A percentile compares a stretch with the other conserved stretches of the same genome.
These are phyloP conservation scores for Bipolaris victoriae DNA, from an alignment of 2,329 filamentous ascomycete species.

Conservation along the genomic window DNA sequence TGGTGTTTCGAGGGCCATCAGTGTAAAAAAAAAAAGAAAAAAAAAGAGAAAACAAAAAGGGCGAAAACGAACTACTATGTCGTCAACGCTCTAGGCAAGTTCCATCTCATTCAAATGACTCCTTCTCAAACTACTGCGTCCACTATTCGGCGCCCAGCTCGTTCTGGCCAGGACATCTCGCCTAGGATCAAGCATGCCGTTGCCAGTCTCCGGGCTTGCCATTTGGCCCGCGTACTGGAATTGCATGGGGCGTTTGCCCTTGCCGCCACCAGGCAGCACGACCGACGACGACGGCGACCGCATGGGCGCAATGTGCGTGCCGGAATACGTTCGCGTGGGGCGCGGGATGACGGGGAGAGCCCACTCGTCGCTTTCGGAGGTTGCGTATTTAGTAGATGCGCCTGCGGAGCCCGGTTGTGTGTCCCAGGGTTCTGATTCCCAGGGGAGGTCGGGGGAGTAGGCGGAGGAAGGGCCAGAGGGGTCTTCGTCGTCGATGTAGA, in stretches of 20 bases:
- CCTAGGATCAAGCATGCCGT: conserved; percentile 23
- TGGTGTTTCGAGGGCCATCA: too few relatives aligned
- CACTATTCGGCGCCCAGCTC: conserved; percentile 29
- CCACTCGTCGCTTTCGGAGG: conserved; percentile 25
- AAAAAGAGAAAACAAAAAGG: too few relatives aligned
- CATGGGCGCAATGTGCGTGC: neutral
- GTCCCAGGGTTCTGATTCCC: conserved; percentile 30
- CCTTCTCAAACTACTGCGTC: conserved; percentile 35
- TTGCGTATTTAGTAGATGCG: conserved; percentile 29
- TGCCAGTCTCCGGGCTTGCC: neutral
- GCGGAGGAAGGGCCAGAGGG: conserved; percentile 21
- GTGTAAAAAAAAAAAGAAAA: too few relatives aligned
- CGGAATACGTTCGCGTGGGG: conserved; percentile 21
- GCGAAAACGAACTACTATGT: too few relatives aligned
- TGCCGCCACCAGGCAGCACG: neutral
- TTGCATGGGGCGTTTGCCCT: conserved; percentile 29
- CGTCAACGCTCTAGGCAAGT: conserved; percentile 7
- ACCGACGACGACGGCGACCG: neutral
- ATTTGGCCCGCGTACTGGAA: too few relatives aligned
- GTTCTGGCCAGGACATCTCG: conserved; percentile 32
- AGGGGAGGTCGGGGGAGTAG: conserved; percentile 24
- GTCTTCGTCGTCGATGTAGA: conserved; percentile 36
- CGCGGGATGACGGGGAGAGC: conserved; percentile 13
- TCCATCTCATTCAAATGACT: conserved; percentile 41
- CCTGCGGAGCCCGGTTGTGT: conserved; percentile 22